Conservation (phyloP, 345 rosid species). For the Populus pruinosa region DNA sequence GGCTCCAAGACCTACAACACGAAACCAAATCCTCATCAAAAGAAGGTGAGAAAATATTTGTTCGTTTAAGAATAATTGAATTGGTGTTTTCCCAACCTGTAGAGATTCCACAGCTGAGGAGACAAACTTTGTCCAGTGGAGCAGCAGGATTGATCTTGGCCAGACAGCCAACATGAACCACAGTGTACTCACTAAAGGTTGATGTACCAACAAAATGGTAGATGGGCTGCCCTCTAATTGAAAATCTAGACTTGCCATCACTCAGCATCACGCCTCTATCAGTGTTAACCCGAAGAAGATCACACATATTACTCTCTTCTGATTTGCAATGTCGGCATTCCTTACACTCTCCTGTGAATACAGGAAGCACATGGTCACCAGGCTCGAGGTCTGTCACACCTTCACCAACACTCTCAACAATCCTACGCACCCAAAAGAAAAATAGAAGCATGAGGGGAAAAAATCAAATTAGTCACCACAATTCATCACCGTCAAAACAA, state of each 20-base stretch:
- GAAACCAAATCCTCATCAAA: not conserved
- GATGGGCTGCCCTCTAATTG: conserved; percentile 38
- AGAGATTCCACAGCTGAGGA: conserved; percentile 39
- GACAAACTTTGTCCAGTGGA: conserved; percentile 40
- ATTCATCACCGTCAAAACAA: not conserved
- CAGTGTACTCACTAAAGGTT: conserved; percentile 40
- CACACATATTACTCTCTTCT: conserved; percentile 37
- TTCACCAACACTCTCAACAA: conserved; percentile 46
- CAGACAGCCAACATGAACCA: conserved; percentile 33
- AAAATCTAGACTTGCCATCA: conserved; percentile 41
- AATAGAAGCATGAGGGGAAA: too few species aligned
- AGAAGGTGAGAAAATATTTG: not conserved
- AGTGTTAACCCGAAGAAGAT: conserved; percentile 36
- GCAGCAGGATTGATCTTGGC: conserved; percentile 40
- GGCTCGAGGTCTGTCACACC: conserved; percentile 36
- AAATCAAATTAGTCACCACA: not conserved
- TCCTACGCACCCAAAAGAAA: not conserved
- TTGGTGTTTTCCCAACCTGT: conserved; percentile 19
- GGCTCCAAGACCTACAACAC: conserved; percentile 35
- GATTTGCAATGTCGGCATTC: conserved; percentile 35
- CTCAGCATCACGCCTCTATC: conserved; percentile 34
- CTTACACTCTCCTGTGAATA: conserved; percentile 41
- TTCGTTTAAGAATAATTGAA: not conserved
- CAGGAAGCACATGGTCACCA: conserved; percentile 43
- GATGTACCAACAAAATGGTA: conserved; percentile 44